Percentiles rank a stretch among this genome's conserved stretches.
These are phyloP conservation scores for Komagataella pastoris DNA, from an alignment of 805 yeast genomes.

Conservation along the genomic window DNA sequence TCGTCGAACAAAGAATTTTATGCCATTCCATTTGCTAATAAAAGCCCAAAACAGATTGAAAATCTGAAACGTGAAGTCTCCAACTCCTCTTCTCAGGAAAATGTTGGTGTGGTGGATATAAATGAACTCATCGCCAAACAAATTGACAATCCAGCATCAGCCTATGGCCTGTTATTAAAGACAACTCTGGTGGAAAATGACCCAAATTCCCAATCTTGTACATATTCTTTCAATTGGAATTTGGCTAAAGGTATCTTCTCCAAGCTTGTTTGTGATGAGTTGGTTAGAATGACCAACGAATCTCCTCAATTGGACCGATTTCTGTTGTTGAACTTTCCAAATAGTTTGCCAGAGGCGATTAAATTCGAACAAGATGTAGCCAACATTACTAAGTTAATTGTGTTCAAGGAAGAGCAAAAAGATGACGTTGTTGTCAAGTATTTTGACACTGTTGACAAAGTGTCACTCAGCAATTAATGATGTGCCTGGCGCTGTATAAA, in stretches of 20 bases:
- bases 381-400: conserved; percentile 25
- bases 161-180: conserved; percentile 38
- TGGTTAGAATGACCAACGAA: conserved; percentile 10
- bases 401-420: conserved; percentile 15
- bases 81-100: conserved; percentile 5
- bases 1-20: conserved; percentile 12
- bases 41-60: not conserved
- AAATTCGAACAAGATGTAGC: conserved; percentile 63
- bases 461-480: conserved; percentile 4
- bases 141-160: conserved; percentile 25
- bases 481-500: not conserved
- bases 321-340: conserved; percentile 46
- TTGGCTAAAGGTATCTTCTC: conserved; percentile 33
- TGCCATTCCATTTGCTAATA: conserved; percentile 13
- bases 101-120: conserved; percentile 35
- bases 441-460: conserved; percentile 54
- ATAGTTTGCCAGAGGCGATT: conserved; percentile 48
- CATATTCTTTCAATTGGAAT: conserved; percentile 15
- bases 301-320: conserved; percentile 29
- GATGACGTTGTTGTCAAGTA: conserved; percentile 43
- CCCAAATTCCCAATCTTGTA: conserved; percentile 13
- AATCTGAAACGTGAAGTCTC: conserved; percentile 6
- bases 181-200: conserved; percentile 19
- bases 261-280: conserved; percentile 28
- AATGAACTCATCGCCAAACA: conserved; percentile 31